phyloP scores from a whole-genome alignment of 2,329 filamentous ascomycete species.

The Purpureocillium lavendulum region DNA sequence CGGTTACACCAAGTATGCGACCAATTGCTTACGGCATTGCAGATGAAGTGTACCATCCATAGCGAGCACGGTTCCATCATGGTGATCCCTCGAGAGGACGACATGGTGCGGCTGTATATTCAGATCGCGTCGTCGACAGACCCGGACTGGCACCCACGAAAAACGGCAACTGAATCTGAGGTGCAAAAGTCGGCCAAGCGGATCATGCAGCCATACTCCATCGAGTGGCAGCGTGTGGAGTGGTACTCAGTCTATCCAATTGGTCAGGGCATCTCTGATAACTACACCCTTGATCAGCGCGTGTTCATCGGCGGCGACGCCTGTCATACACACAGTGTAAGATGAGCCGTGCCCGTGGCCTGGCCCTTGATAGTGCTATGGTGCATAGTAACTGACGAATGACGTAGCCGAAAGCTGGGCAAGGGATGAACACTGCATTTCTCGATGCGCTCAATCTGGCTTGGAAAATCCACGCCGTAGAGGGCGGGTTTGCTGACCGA shows the following conservation, averaged over 20 bases:
- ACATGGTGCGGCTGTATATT: conserved; percentile 62
- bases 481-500: conserved; percentile 69
- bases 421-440: conserved; percentile 76
- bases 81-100: conserved; percentile 66
- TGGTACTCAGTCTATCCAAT: conserved; percentile 76
- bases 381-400: conserved; percentile 18
- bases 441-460: conserved; percentile 80
- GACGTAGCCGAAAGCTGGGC: conserved; percentile 62
- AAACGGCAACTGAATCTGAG: conserved; percentile 53
- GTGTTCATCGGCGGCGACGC: conserved; percentile 71
- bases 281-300: conserved; percentile 57
- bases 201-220: conserved; percentile 58
- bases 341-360: conserved; percentile 12
- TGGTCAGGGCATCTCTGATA: conserved; percentile 63
- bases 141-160: conserved; percentile 51
- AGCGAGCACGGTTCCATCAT: conserved; percentile 68
- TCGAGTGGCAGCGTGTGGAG: conserved; percentile 59
- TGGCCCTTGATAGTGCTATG: not conserved
- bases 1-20: not conserved
- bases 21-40: conserved; percentile 31
- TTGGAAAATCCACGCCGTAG: conserved; percentile 93
- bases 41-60: conserved; percentile 71
- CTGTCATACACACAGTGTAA: conserved; percentile 69
- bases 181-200: conserved; percentile 58
- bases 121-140: conserved; percentile 57